Conservation (phyloP, 2,329 filamentous ascomycete species). For the Epichloe festucae region DNA sequence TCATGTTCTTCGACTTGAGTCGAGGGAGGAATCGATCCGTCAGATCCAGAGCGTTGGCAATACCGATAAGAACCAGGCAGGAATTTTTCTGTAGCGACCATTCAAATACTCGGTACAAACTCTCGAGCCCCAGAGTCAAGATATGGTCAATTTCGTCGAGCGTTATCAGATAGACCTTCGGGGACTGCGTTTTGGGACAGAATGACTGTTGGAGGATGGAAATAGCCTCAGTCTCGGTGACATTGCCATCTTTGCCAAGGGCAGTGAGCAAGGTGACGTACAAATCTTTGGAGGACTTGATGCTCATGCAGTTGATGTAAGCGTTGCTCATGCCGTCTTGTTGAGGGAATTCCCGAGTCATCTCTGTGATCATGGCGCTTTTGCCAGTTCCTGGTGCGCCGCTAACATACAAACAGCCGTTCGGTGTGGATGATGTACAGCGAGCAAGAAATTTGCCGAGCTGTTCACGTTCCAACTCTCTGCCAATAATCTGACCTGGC, state of each 20-base stretch:
- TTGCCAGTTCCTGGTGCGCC: slow-evolving; percentile 95
- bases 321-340: slow-evolving; percentile 49
- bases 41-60: slow-evolving; percentile 89
- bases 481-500: slow-evolving; percentile 63
- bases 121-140: slow-evolving; percentile 74
- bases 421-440: slow-evolving; percentile 44
- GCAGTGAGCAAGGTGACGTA: slow-evolving; percentile 69
- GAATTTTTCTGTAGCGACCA: slow-evolving; percentile 82
- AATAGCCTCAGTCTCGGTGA: slow-evolving; percentile 54
- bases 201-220: slow-evolving; percentile 60
- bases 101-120: slow-evolving; percentile 88
- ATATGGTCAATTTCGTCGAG: slow-evolving; percentile 95
- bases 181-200: slow-evolving; percentile 42
- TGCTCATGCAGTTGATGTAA: slow-evolving; percentile 94
- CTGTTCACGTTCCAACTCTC: slow-evolving; percentile 55
- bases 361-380: slow-evolving; percentile 79
- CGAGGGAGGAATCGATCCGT: slow-evolving; percentile 91
- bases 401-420: slow-evolving; percentile 86
- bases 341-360: slow-evolving; percentile 47
- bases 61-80: slow-evolving; percentile 71
- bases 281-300: slow-evolving; percentile 77
- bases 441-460: slow-evolving; percentile 56
- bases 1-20: slow-evolving; percentile 83
- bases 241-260: slow-evolving; percentile 42
- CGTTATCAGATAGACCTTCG: slow-evolving; percentile 63